Conservation (phyloP, 371 early-diverging fungal genomes). For the Sanchytrium tribonematis region DNA sequence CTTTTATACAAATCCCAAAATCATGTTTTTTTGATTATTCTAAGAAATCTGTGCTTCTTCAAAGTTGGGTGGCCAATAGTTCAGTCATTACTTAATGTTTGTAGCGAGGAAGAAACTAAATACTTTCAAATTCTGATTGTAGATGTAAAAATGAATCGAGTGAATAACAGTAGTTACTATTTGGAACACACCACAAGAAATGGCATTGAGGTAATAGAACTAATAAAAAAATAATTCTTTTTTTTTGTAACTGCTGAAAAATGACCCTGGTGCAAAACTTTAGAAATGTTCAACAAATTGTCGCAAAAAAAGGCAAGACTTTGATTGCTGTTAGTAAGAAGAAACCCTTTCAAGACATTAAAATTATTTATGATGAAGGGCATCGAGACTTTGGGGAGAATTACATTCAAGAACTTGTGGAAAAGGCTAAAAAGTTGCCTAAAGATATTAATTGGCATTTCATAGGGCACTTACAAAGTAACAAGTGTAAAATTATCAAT, state of each 20-base stretch:
- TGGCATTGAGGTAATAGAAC: neutral
- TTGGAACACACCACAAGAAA: neutral
- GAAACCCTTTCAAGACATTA: neutral
- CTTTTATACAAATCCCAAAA: too few relatives aligned
- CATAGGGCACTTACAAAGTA: conserved; percentile 70
- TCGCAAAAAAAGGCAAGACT: too few relatives aligned
- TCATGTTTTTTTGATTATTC: neutral
- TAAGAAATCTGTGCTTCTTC: neutral
- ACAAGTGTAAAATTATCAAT: conserved; percentile 80
- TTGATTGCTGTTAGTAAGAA: conserved; percentile 2
- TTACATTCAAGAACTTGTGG: conserved; percentile 1
- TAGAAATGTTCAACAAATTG: too few relatives aligned
- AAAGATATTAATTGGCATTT: conserved; percentile 62
- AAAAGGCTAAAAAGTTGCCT: conserved; percentile 8
- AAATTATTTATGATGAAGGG: neutral
- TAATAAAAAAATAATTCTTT: neutral
- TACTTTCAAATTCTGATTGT: neutral
- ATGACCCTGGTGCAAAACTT: too few relatives aligned
- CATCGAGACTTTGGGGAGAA: conserved; percentile 2
- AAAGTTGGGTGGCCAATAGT: neutral
- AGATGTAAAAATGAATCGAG: neutral
- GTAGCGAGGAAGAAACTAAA: too few relatives aligned
- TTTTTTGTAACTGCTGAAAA: too few relatives aligned
- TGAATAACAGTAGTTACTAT: neutral
- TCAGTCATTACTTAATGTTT: neutral